Base-by-base conservation (phyloP, 2,329 filamentous ascomycete species). In the Epichloe glyceriae region DNA sequence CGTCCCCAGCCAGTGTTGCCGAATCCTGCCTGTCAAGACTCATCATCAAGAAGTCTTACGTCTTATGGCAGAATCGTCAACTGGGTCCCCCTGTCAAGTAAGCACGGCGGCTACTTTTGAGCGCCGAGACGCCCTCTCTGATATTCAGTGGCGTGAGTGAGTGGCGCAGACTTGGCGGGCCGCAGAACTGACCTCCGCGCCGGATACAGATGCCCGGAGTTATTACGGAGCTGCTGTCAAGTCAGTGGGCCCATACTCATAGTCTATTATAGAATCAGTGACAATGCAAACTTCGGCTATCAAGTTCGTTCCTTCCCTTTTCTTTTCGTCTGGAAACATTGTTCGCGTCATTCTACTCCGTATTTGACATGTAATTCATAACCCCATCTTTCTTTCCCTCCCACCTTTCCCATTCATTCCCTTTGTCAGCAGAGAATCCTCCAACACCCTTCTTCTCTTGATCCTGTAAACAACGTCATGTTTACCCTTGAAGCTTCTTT, bases 1-100 rank as follows among this genome's bases (percentile, higher is more conserved):
- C 46, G 39, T 55, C 46, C 49, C 57, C 56, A 4, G 51, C 50
- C 19, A 30, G 37, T 30, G 30, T 30, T 11, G 30, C 10, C 11
- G 30, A 30, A 10, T 30, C 30, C 14, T 14, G 12, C 30, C 14
- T 6, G 12, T n/a, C 37, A 38, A n/a, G 6, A 8, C 12, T 8
- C n/a, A n/a, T n/a, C n/a, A n/a, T n/a, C 37, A n/a, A 14, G n/a
- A n/a, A n/a, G 37, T 38, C 37, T 4, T 1, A n/a, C n/a, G 14
- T 38, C 37, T 8, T 3, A n/a, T 38, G 19, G 20, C 45, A 38
- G 37, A 38, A 38, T 38, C 11, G n/a, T n/a, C 12, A 15, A n/a
- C 4, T 38, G 35, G 8, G 8, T 0, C 8, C 26, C 26, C 26
- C 8, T 26, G 26, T 4, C 26, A 11, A 30, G 26, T 30, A 30